A percentile compares a stretch with the other conserved stretches of the same genome.
These are phyloP conservation scores for Chaetomium cochliodes DNA, from an alignment of 495 filamentous ascomycete species.

Conservation along the genomic window DNA sequence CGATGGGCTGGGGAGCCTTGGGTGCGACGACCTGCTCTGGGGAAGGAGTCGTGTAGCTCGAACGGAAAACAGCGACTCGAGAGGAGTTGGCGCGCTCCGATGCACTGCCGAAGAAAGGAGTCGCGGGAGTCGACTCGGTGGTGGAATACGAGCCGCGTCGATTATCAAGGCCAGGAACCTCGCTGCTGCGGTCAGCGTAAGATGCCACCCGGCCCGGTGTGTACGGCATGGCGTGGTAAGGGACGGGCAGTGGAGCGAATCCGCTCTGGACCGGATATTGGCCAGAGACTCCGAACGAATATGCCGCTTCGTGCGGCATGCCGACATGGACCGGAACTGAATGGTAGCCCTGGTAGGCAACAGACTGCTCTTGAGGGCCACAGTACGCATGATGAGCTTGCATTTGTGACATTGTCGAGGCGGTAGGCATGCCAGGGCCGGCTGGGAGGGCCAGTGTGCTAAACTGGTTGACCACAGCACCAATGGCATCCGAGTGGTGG, in stretches of 20 bases:
- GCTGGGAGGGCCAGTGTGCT: slow-evolving; percentile 38
- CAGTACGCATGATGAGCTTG: slow-evolving; percentile 38
- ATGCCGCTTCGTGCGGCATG: slow-evolving; percentile 32
- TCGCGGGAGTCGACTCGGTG: slow-evolving; percentile 64
- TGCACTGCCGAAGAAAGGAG: slow-evolving; percentile 56
- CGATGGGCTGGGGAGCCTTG: slow-evolving; percentile 52
- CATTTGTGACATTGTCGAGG: slow-evolving; percentile 26
- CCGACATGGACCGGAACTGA: slow-evolving; percentile 36
- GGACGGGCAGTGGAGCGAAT: slow-evolving; percentile 35
- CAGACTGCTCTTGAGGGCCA: slow-evolving; percentile 31
- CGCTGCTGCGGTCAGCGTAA: slow-evolving; percentile 44
- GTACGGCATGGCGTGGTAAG: slow-evolving; percentile 47
- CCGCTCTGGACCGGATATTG: slow-evolving; percentile 40
- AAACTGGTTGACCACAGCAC: slow-evolving; percentile 43
- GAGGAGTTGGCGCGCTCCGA: slow-evolving; percentile 51
- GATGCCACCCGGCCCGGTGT: slow-evolving; percentile 47
- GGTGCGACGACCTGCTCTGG: slow-evolving; percentile 55
- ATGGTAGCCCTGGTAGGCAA: slow-evolving; percentile 38
- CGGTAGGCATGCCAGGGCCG: slow-evolving; percentile 26
- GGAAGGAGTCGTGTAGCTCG: slow-evolving; percentile 61
- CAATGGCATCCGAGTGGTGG: slow-evolving; percentile 30
- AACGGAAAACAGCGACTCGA: slow-evolving; percentile 58
- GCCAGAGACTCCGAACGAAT: slow-evolving; percentile 32
- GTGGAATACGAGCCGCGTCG: slow-evolving; percentile 67
- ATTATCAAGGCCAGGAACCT: slow-evolving; percentile 59